phyloP scores from a whole-genome alignment of 2,329 filamentous ascomycete genomes.

The Dactylellina parvicollis region DNA sequence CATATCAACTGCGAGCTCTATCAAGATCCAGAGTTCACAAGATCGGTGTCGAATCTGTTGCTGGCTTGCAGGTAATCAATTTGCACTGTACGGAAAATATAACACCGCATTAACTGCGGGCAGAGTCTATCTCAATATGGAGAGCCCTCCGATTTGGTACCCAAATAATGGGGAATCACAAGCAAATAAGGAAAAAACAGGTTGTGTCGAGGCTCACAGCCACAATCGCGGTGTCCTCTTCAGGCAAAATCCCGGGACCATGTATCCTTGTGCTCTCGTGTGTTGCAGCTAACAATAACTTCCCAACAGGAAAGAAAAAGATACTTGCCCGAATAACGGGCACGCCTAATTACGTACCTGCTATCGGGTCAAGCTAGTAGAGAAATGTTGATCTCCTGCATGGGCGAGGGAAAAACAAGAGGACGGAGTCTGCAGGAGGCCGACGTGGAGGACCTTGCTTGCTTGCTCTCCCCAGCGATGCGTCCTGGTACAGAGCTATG shows the following conservation, averaged over 20 bases:
- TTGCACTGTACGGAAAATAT: not conserved
- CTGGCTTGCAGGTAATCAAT: conserved; percentile 47
- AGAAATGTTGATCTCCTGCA: conserved; percentile 39
- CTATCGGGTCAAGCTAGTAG: conserved; percentile 30
- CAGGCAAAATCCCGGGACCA: conserved; percentile 52
- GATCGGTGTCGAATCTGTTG: conserved; percentile 30
- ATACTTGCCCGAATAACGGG: conserved; percentile 48
- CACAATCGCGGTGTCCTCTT: conserved; percentile 45
- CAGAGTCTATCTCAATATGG: conserved; percentile 34
- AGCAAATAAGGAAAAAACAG: conserved; percentile 30
- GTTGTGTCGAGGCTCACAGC: conserved; percentile 43
- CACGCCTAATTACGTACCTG: conserved; percentile 54
- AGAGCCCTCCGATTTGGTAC: conserved; percentile 23
- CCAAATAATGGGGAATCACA: conserved; percentile 33
- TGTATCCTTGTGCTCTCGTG: conserved; percentile 42
- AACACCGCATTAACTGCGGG: conserved; percentile 7
- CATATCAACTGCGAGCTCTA: conserved; percentile 44
- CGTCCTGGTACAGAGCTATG: conserved; percentile 7
- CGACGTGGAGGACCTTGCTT: conserved; percentile 52
- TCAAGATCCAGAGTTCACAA: conserved; percentile 23
- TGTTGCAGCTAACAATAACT: conserved; percentile 53
- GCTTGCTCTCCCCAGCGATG: conserved; percentile 10
- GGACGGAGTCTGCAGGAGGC: conserved; percentile 26
- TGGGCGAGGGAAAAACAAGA: conserved; percentile 27
- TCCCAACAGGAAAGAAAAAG: conserved; percentile 39